Percentiles rank a stretch among this genome's conserved stretches.
Conservation (phyloP, 108 stramenopile species). For the Nitzschia sp. region DNA sequence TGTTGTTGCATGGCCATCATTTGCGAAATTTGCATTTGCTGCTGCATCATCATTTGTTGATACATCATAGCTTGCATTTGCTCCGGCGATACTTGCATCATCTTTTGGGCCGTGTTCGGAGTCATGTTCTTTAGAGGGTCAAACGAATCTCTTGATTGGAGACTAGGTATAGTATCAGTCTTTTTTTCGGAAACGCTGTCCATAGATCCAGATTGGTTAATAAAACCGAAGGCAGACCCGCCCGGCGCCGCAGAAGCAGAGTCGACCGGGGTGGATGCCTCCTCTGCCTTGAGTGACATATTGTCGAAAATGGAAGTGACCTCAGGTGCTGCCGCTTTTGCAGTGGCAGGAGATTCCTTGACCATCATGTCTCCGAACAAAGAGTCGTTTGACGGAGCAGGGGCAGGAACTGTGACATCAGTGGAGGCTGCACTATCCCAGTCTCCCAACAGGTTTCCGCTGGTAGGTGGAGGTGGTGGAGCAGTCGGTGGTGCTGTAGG, state of each 20-base stretch:
- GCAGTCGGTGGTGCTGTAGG: constrained; percentile 21
- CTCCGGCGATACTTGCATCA: constrained; percentile 48
- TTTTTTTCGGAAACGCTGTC: constrained; percentile 13
- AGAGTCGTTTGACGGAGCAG: constrained; percentile 21
- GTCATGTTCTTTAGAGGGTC: constrained; percentile 63
- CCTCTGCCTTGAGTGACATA: constrained; percentile 23
- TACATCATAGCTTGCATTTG: constrained; percentile 84
- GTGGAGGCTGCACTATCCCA: constrained; percentile 12
- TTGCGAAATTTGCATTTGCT: constrained; percentile 82
- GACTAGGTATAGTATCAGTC: constrained; percentile 6
- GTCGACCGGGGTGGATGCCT: constrained; percentile 11
- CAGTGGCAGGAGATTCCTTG: constrained; percentile 24
- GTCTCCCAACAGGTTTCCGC: constrained; percentile 22
- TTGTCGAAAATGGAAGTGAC: constrained; percentile 47
- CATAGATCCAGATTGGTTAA: constrained; percentile 41
- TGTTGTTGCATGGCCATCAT: constrained; percentile 66
- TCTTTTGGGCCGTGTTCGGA: constrained; percentile 32
- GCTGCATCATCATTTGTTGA: constrained; percentile 78
- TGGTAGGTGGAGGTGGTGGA: constrained; percentile 18
- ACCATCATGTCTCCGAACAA: constrained; percentile 67
- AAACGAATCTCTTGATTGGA: constrained; percentile 35
- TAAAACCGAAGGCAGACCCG: constrained; percentile 81
- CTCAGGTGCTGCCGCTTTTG: constrained; percentile 16
- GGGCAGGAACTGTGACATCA: not conserved
- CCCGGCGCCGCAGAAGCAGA: constrained; percentile 26